These are phyloP conservation scores for Pachyrhizus erosus DNA, from an alignment of 306 rosid species.

Conservation along the genomic window DNA sequence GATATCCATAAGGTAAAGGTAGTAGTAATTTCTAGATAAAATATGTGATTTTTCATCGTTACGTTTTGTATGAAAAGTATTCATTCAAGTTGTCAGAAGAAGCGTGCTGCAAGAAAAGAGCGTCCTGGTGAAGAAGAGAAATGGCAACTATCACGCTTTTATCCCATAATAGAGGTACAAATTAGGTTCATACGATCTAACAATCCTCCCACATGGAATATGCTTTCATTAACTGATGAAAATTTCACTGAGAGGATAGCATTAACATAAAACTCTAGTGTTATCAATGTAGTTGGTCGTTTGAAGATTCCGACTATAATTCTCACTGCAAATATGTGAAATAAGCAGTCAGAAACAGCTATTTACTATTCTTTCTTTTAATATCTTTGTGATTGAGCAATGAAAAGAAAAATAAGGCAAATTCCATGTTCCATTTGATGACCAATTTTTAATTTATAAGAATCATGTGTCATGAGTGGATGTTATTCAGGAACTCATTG, in stretches of 20 bases:
- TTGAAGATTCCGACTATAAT: slow-evolving; percentile 7
- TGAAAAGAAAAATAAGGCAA: not conserved
- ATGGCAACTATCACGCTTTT: slow-evolving; percentile 94
- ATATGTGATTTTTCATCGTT: slow-evolving; percentile 12
- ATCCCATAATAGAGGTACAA: slow-evolving; percentile 90
- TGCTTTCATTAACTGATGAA: slow-evolving; percentile 8
- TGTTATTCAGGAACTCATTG: slow-evolving; percentile 81
- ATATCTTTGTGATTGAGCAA: not conserved
- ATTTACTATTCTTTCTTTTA: slow-evolving; percentile 16
- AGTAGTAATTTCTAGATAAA: slow-evolving; percentile 18
- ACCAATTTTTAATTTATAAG: not conserved
- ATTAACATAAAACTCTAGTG: not conserved
- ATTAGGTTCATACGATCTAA: slow-evolving; percentile 14
- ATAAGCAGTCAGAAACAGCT: not conserved
- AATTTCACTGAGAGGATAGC: slow-evolving; percentile 20
- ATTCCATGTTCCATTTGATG: not conserved
- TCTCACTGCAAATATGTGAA: slow-evolving; percentile 18
- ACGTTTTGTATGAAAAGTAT: slow-evolving; percentile 43
- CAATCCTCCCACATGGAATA: slow-evolving; percentile 2
- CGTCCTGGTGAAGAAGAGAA: slow-evolving; percentile 77
- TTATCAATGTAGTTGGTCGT: not conserved
- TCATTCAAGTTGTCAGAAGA: slow-evolving; percentile 66
- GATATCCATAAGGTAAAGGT: slow-evolving; percentile 76
- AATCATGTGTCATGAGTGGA: slow-evolving; percentile 27
- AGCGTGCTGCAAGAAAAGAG: slow-evolving; percentile 83